phyloP scores from a whole-genome alignment of 495 filamentous ascomycete genomes.

The Cercophora newfieldiana region DNA sequence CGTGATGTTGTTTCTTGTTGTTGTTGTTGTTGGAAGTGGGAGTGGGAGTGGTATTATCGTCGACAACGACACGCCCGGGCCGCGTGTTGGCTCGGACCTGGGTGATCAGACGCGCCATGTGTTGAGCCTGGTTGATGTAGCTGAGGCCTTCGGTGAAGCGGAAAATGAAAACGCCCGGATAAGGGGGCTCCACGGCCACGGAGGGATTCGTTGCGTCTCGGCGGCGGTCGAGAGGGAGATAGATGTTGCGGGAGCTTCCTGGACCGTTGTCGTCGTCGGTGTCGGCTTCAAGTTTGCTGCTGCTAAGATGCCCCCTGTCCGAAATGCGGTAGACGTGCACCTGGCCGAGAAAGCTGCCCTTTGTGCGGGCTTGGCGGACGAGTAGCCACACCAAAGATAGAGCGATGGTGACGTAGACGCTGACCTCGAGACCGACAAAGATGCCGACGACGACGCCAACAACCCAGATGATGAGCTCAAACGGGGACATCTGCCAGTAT shows the following conservation, averaged over 20 bases:
- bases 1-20: too few relatives aligned
- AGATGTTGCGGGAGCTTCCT: conserved; percentile 16
- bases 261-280: conserved; percentile 11
- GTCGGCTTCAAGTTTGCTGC: not conserved
- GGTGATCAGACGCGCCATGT: conserved; percentile 30
- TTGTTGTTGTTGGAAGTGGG: too few relatives aligned
- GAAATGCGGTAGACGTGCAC: not conserved
- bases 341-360: conserved; percentile 34
- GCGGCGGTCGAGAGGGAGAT: conserved; percentile 31
- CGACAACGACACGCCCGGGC: conserved; percentile 15
- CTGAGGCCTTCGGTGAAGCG: conserved; percentile 36
- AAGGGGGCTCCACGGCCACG: conserved; percentile 27
- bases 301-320: too few relatives aligned
- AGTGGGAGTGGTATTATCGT: conserved; percentile 23
- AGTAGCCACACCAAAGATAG: conserved; percentile 35
- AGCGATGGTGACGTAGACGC: conserved; percentile 37
- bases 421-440: conserved; percentile 36
- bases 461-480: conserved; percentile 39
- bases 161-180: conserved; percentile 39
- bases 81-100: conserved; percentile 30
- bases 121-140: conserved; percentile 36
- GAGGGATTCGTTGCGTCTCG: conserved; percentile 32
- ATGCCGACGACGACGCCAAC: conserved; percentile 36
- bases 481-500: conserved; percentile 38
- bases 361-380: conserved; percentile 32